A percentile compares a stretch with the other conserved stretches of the same genome.
These are phyloP conservation scores for Xylaria flabelliformis DNA, from an alignment of 495 filamentous ascomycete genomes.

Conservation along the genomic window DNA sequence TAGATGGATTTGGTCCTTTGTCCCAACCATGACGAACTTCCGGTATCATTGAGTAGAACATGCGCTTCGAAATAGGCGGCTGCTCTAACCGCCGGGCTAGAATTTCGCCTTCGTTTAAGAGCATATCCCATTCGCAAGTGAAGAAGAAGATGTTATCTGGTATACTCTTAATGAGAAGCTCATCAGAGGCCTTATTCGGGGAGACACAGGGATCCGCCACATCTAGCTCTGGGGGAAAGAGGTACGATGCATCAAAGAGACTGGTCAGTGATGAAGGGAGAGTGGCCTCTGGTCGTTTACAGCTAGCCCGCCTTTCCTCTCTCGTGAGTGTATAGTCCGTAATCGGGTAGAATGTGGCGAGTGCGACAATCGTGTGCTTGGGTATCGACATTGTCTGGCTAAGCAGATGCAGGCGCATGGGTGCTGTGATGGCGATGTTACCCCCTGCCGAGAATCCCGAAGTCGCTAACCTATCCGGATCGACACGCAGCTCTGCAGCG, in stretches of 20 bases:
- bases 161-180: conserved; percentile 50
- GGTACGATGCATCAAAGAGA: conserved; percentile 87
- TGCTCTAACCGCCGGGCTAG: conserved; percentile 66
- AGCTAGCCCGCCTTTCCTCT: conserved; percentile 68
- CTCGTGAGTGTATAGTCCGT: conserved; percentile 82
- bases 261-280: conserved; percentile 75
- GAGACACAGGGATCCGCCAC: conserved; percentile 48
- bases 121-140: conserved; percentile 92
- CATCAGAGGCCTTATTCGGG: conserved; percentile 48
- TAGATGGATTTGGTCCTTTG: conserved; percentile 81
- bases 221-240: conserved; percentile 57
- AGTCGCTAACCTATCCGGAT: conserved; percentile 63
- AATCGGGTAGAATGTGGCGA: conserved; percentile 82
- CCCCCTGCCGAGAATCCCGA: conserved; percentile 89
- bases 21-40: conserved; percentile 85
- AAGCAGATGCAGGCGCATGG: conserved; percentile 64
- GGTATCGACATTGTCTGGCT: conserved; percentile 33
- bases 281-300: conserved; percentile 70
- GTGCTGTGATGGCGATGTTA: conserved; percentile 83
- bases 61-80: conserved; percentile 66
- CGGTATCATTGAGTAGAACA: conserved; percentile 73
- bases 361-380: conserved; percentile 43
- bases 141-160: conserved; percentile 65
- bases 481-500: conserved; percentile 56
- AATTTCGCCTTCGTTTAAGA: conserved; percentile 75